These are phyloP conservation scores for Fusarium fracticaudum DNA, from an alignment of 2,329 filamentous ascomycete genomes.

Conservation along the genomic window DNA sequence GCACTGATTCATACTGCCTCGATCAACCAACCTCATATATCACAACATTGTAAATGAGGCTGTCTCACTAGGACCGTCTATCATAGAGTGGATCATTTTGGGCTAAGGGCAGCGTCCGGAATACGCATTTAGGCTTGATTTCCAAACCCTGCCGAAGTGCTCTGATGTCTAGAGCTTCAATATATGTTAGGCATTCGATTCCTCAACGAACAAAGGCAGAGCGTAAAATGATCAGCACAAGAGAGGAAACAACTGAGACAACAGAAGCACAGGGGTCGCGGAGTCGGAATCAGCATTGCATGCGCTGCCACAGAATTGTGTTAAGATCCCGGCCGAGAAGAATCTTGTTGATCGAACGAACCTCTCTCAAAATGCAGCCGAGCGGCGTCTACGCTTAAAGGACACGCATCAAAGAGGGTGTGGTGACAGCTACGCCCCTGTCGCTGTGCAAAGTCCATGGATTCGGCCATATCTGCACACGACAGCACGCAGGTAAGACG, in stretches of 20 bases:
- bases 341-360: conserved; percentile 25
- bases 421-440: conserved; percentile 1
- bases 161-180: not conserved
- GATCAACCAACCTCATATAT: not conserved
- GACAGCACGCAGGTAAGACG: not conserved
- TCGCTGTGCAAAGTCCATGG: not conserved
- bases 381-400: conserved; percentile 18
- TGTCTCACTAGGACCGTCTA: not conserved
- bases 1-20: not conserved
- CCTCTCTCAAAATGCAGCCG: conserved; percentile 21
- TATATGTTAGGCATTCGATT: not conserved
- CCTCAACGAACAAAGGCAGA: not conserved
- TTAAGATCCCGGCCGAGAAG: conserved; percentile 29
- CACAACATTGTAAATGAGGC: not conserved
- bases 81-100: not conserved
- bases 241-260: conserved; percentile 33
- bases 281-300: conserved; percentile 23
- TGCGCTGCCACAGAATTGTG: conserved; percentile 8
- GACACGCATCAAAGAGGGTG: conserved; percentile 19
- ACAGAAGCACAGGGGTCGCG: conserved; percentile 16
- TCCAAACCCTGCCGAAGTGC: not conserved
- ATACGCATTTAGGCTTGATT: not conserved
- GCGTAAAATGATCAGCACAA: not conserved
- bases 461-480: not conserved
- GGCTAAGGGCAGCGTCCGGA: not conserved